Evolutionary conservation across 1,284 basidiomycete species (phyloP).

Genomic region (Puccinia polysora): DNA sequence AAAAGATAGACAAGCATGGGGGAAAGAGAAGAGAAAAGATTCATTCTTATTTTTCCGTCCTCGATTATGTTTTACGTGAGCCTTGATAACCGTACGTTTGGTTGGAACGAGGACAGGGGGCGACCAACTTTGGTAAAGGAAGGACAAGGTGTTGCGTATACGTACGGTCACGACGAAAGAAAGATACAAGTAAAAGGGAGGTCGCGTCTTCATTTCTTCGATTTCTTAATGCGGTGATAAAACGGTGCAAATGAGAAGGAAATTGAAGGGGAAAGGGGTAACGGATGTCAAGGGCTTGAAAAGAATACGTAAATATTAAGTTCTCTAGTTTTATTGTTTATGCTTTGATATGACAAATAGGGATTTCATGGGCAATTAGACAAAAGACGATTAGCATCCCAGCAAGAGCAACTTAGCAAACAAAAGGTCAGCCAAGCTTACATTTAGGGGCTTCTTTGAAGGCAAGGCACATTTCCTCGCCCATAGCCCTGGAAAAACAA

Average conservation of each 20-base stretch:
- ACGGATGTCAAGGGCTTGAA: constrained; percentile 25
- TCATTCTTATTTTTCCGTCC: too few species aligned
- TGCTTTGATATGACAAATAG: not conserved
- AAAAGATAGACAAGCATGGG: too few species aligned
- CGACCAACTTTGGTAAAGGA: constrained; percentile 7
- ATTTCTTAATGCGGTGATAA: too few species aligned
- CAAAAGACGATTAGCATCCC: not conserved
- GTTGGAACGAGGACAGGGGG: constrained; percentile 10
- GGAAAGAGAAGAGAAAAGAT: too few species aligned
- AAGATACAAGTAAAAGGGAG: constrained; percentile 23
- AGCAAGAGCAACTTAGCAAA: not conserved
- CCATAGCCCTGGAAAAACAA: constrained; percentile 28
- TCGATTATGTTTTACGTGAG: too few species aligned
- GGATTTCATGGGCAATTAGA: too few species aligned
- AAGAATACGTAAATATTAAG: constrained; percentile 22
- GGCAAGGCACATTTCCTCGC: constrained; percentile 43
- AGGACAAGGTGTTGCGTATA: not conserved
- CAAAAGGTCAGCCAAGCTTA: not conserved
- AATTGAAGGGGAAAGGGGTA: constrained; percentile 16
- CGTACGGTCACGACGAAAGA: too few species aligned
- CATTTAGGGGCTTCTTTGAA: constrained; percentile 43
- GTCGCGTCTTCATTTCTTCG: not conserved
- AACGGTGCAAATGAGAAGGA: constrained; percentile 16
- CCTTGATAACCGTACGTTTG: too few species aligned
- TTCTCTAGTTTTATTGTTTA: constrained; percentile 6